Evolutionary conservation across 2,329 filamentous ascomycete species (phyloP), one percentile per base, ranked within the genome.

Genomic region (Clonostachys rosea): DNA sequence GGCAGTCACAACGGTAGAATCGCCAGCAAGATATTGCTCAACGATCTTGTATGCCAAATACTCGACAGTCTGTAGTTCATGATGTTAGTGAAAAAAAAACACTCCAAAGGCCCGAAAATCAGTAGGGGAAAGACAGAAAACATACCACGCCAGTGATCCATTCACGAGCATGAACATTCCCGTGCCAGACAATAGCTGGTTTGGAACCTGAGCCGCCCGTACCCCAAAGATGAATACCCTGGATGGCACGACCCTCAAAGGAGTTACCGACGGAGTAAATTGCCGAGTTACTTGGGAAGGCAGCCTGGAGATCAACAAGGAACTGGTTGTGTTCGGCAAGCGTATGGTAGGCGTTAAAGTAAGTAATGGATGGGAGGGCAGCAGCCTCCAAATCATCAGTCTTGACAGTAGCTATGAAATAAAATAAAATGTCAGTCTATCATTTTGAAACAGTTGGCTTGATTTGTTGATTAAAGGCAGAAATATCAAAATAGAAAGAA

Each of bases 141-240:
- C 13, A 17, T 9, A 64, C 63, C 51, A 73, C 71, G 1, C 72
- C 69, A 16, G 70, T 68, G 43, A 79, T 78, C 76, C 76, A 79
- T 61, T 79, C 75, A 34, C 76, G 64, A 9, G 75, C 73, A 55
- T 81, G 76, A 1, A 77, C 71, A 41, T 71, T 78, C n/a, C 72
- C 70, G 49, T 79, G 76, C 50, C 70, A 71, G 17, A 78, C 62
- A 30, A 76, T 60, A 16, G 70, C 75, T 18, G 72, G 71, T 56
- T 75, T 75, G 3, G 24, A 30, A 18, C 70, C 71, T n/a, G 63
- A 65, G 2, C 67, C 66, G 12, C 56, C 59, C 3, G 58, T 58
- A 8, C 75, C 75, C 60, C 66, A 78, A 24, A 79, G 60, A 51
- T 78, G 75, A 42, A 79, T 53, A 1, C 82, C 86, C 13, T 78